Evolutionary conservation across 345 rosid species (phyloP).

Genomic region (Citrus reticulata): DNA sequence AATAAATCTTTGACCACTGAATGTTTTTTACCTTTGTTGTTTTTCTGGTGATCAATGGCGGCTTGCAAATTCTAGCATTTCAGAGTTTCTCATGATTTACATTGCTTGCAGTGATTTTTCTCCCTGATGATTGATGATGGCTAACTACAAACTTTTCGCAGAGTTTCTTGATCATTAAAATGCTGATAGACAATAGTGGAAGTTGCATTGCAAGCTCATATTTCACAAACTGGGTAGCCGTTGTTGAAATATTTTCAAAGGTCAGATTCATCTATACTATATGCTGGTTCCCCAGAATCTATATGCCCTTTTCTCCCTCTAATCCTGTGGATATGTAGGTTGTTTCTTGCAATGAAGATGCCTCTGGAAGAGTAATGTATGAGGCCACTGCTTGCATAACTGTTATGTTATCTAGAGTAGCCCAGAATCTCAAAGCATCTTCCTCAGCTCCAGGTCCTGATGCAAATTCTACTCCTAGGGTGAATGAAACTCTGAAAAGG

Average conservation of each 20-base stretch:
- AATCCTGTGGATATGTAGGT: conserved; percentile 42
- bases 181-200: conserved; percentile 50
- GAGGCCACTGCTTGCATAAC: conserved; percentile 74
- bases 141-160: conserved; percentile 29
- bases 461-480: conserved; percentile 35
- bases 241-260: conserved; percentile 79
- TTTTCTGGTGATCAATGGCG: not conserved
- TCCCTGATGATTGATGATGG: not conserved
- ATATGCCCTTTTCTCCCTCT: conserved; percentile 6
- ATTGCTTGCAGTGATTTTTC: not conserved
- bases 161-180: conserved; percentile 68
- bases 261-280: conserved; percentile 31
- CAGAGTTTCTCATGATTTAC: not conserved
- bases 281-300: not conserved
- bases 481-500: conserved; percentile 43
- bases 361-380: conserved; percentile 58
- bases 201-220: conserved; percentile 41
- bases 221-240: conserved; percentile 85
- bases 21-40: not conserved
- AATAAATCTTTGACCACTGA: not conserved
- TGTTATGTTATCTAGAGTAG: conserved; percentile 53
- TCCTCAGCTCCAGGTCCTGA: conserved; percentile 34
- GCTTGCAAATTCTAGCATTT: not conserved
- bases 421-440: conserved; percentile 48
- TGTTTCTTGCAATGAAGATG: conserved; percentile 56